Evolutionary conservation across 2,329 filamentous ascomycete genomes (phyloP), one percentile per base, ranked within the genome.

Genomic region (Penicillium sp.): DNA sequence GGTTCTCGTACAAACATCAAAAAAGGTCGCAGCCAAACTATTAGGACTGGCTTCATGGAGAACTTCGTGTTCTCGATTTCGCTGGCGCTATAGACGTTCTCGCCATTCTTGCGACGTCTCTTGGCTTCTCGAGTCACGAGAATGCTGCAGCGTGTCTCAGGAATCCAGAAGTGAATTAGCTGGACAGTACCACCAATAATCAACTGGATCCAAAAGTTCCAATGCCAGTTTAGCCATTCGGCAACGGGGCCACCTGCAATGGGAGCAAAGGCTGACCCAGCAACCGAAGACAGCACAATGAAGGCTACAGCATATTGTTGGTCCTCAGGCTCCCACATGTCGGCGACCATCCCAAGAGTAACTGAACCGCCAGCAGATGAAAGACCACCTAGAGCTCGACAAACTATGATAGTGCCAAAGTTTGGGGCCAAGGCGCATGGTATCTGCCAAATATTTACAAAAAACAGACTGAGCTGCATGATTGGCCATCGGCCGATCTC

Each of bases 371-470:
- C 85, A 5, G 83, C 84, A 2, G 83, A 84, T 5, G 81, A 85
- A 2, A 87, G 70, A 57, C 84, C 84, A 45, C 83, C 82, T 0
- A 90, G 78, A 11, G 81, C 80, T 52, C 87, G 82, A n/a, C 84
- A 85, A n/a, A 86, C 82, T 59, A 91, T 73, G 57, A 91, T 77
- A 2, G 83, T 81, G 5, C 76, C 83, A 60, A 90, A 90, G 65
- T 90, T 91, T 1, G 84, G 85, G 0, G 88, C 88, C 49, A 91
- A 71, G 0, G 82, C 88, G 33, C 89, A 87, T 1, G 86, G 86
- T 0, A 91, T 70, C 62, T 90, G 87, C 81, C 83, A 93, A 52
- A 92, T 73, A 66, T 93, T 93, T 67, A 92, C 88, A 16, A 94
- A 75, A 59, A 88, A 79, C 56, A 93, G 74, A 42, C 84, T 89